Base-by-base conservation (phyloP, 345 rosid genomes). In the Populus euphratica region DNA sequence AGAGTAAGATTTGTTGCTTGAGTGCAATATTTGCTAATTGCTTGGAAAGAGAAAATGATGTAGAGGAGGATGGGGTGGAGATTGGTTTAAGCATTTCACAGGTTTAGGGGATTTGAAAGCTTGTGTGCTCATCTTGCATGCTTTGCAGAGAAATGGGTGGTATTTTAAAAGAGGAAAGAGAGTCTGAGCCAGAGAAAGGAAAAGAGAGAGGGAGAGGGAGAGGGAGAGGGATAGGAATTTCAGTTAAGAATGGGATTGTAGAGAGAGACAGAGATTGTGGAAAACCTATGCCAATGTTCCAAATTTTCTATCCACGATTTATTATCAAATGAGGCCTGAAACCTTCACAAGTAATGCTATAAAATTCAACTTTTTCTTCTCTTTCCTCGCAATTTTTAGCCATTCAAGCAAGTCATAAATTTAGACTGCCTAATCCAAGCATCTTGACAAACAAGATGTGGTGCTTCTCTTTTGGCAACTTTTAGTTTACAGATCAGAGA, bases 1-100 rank as follows among this genome's bases (percentile, higher is more conserved):
- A 72, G 44, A 65, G 43, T 8, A 73, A 38, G 47, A 77, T 73
- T 5, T 63, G 23, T 23, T 81, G 72, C 54, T 81, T 77, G 65
- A 81, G 74, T 36, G 50, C 68, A 77, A 59, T 80, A 69, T 77
- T 62, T 9, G 78, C 75, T 31, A 77, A 35, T 4, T 73, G 81
- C 33, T 39, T 41, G 25, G 78, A 31, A 38, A 73, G 29, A 67
- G 72, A 63, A 36, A 73, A 52, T 41, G 73, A 72, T 25, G 27
- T 39, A 62, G 70, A 38, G 25, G 52, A 77, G 43, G 56, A 41
- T 76, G 63, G 21, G 16, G 5, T 21, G 62, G 33, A 36, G 81
- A 73, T 73, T 38, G 59, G 23, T 67, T 56, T 35, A 5, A 43
- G 44, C 16, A 31, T 65, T 63, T 75, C 59, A 44, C n/a, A 31